phyloP scores from a whole-genome alignment of 1,139 yeast genomes.

The Debaryomyces psychrophilus region DNA sequence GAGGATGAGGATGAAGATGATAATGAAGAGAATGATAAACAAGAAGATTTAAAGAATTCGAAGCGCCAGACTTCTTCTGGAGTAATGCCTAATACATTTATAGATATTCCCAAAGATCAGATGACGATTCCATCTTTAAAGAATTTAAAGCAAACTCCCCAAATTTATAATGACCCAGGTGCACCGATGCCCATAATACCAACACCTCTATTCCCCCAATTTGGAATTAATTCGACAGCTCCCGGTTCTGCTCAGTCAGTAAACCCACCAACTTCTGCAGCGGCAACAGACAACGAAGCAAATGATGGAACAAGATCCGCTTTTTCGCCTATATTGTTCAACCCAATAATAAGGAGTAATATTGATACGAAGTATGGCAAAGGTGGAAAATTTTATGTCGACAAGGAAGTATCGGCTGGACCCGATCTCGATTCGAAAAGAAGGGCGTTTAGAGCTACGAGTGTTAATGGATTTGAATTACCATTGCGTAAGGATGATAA shows the following conservation, averaged over 20 bases:
- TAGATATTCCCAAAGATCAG: slow-evolving; percentile 63
- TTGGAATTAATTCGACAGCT: slow-evolving; percentile 11
- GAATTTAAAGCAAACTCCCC: slow-evolving; percentile 31
- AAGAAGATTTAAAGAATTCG: slow-evolving; percentile 14
- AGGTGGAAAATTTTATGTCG: slow-evolving; percentile 83
- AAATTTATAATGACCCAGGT: slow-evolving; percentile 77
- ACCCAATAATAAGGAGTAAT: slow-evolving; percentile 72
- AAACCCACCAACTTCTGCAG: slow-evolving; percentile 18
- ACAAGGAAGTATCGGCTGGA: slow-evolving; percentile 33
- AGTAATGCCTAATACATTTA: slow-evolving; percentile 18
- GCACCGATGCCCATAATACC: slow-evolving; percentile 71
- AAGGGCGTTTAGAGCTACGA: slow-evolving; percentile 40
- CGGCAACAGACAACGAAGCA: slow-evolving; percentile 13
- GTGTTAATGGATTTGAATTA: slow-evolving; percentile 41
- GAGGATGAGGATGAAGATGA: slow-evolving; percentile 9
- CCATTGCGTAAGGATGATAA: slow-evolving; percentile 19
- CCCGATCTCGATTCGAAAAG: slow-evolving; percentile 28
- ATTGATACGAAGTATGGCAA: slow-evolving; percentile 81
- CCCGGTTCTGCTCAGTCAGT: slow-evolving; percentile 18
- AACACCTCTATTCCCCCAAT: slow-evolving; percentile 53
- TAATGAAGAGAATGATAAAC: slow-evolving; percentile 10
- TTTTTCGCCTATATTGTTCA: slow-evolving; percentile 79
- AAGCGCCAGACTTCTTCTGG: neutral
- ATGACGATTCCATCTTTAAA: slow-evolving; percentile 40
- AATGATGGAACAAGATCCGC: slow-evolving; percentile 41